Evolutionary conservation across 306 rosid species (phyloP).

Genomic region (Astragalus membranaceus): DNA sequence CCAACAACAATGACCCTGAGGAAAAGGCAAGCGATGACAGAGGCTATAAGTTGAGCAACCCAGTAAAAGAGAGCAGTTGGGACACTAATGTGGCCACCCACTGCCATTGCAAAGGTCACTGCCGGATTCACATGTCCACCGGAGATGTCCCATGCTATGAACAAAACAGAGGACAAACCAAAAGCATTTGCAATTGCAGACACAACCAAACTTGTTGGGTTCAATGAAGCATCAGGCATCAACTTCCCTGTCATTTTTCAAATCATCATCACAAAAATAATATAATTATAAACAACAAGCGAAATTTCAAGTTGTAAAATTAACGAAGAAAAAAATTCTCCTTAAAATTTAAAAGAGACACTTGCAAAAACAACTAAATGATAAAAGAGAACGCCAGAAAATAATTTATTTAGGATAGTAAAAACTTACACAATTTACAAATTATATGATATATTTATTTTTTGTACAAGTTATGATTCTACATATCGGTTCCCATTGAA

Average conservation of each 20-base stretch:
- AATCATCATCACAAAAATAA: not conserved
- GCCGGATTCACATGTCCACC: slow-evolving; percentile 94
- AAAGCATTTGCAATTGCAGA: slow-evolving; percentile 51
- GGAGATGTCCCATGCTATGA: slow-evolving; percentile 47
- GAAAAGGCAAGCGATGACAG: slow-evolving; percentile 72
- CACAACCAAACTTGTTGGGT: slow-evolving; percentile 49
- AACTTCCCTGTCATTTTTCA: slow-evolving; percentile 46
- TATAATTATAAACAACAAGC: not conserved
- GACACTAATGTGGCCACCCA: slow-evolving; percentile 73
- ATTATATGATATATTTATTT: not conserved
- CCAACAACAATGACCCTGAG: slow-evolving; percentile 60
- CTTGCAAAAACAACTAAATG: not conserved
- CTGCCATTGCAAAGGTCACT: slow-evolving; percentile 70
- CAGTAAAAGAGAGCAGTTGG: slow-evolving; percentile 76
- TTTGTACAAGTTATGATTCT: not conserved
- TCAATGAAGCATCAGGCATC: slow-evolving; percentile 53
- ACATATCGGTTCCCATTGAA: not conserved
- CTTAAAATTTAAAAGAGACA: no score
- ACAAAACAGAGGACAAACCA: slow-evolving; percentile 50
- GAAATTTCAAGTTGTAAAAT: no score
- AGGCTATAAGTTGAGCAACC: slow-evolving; percentile 68
- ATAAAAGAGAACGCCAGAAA: not conserved
- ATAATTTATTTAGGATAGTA: not conserved
- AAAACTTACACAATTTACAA: not conserved
- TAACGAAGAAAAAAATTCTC: no score